Conservation (phyloP, 192 early-diverging fungal species). For the Umbelopsis vinacea region DNA sequence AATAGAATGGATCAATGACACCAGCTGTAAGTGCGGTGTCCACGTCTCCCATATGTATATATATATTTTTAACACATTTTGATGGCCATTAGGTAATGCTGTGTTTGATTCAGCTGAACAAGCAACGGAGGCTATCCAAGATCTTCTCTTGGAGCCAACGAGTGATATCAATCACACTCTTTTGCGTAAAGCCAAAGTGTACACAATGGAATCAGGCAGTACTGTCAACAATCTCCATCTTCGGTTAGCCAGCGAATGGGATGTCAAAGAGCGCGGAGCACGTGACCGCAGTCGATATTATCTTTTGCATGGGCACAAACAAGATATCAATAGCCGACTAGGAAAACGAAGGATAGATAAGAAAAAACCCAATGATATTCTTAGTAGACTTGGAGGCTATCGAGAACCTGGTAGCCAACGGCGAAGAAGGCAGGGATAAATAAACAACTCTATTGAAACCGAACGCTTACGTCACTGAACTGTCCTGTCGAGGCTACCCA, state of each 20-base stretch:
- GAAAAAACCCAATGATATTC: background rate
- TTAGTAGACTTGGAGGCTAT: slow-evolving; percentile 18
- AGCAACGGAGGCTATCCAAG: slow-evolving; percentile 12
- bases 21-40: slow-evolving; percentile 39
- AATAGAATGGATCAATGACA: slow-evolving; percentile 56
- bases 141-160: slow-evolving; percentile 1
- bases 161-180: background rate
- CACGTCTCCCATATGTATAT: too few relatives aligned
- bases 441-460: background rate
- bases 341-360: background rate
- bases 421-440: background rate
- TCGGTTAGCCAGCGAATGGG: slow-evolving; percentile 44
- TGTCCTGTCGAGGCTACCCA: background rate
- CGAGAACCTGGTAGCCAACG: background rate
- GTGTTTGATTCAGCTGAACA: background rate
- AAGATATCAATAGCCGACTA: slow-evolving; percentile 14
- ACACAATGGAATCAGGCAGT: slow-evolving; percentile 6
- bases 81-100: slow-evolving; percentile 27
- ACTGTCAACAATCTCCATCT: slow-evolving; percentile 38
- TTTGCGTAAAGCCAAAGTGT: slow-evolving; percentile 6
- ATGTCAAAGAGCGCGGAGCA: slow-evolving; percentile 46
- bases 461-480: slow-evolving; percentile 1
- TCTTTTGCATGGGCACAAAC: slow-evolving; percentile 35
- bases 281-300: slow-evolving; percentile 49
- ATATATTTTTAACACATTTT: too few relatives aligned